phyloP scores from a whole-genome alignment of 345 rosid species.

The Anastatica hierochuntica region DNA sequence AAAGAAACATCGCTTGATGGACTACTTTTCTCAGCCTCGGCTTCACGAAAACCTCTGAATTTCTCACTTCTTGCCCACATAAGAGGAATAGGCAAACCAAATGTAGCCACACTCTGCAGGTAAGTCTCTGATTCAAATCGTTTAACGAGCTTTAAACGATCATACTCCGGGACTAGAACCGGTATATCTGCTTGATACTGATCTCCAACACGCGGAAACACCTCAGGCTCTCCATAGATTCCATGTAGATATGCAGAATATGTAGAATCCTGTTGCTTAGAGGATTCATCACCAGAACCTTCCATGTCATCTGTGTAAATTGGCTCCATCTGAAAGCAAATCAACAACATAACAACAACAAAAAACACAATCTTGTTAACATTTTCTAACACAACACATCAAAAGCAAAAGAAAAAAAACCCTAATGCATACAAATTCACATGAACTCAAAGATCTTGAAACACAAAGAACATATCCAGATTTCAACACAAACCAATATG shows the following conservation, averaged over 20 bases:
- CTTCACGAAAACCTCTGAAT: slow-evolving; percentile 26
- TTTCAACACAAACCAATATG: too few species aligned
- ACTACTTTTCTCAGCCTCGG: slow-evolving; percentile 10
- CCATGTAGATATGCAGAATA: slow-evolving; percentile 23
- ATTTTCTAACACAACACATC: neutral
- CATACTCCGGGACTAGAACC: slow-evolving; percentile 18
- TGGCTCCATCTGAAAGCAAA: slow-evolving; percentile 30
- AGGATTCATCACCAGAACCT: slow-evolving; percentile 24
- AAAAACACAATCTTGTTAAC: neutral
- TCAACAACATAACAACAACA: neutral
- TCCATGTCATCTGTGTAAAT: slow-evolving; percentile 28
- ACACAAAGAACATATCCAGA: too few species aligned
- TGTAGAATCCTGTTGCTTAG: slow-evolving; percentile 29
- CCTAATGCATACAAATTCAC: too few species aligned
- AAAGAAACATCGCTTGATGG: neutral
- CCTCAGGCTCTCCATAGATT: slow-evolving; percentile 34
- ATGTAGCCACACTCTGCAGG: slow-evolving; percentile 10
- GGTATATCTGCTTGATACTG: slow-evolving; percentile 51
- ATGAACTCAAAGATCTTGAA: too few species aligned
- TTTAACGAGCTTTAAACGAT: slow-evolving; percentile 21
- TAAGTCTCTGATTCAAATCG: slow-evolving; percentile 8
- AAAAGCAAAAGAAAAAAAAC: neutral
- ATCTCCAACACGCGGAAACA: slow-evolving; percentile 49
- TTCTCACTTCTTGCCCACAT: slow-evolving; percentile 44
- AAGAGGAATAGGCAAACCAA: slow-evolving; percentile 37